Evolutionary conservation across 176 grass and related monocot species (phyloP), one percentile per base, ranked within the genome.

Genomic region (Eleusine indica): DNA sequence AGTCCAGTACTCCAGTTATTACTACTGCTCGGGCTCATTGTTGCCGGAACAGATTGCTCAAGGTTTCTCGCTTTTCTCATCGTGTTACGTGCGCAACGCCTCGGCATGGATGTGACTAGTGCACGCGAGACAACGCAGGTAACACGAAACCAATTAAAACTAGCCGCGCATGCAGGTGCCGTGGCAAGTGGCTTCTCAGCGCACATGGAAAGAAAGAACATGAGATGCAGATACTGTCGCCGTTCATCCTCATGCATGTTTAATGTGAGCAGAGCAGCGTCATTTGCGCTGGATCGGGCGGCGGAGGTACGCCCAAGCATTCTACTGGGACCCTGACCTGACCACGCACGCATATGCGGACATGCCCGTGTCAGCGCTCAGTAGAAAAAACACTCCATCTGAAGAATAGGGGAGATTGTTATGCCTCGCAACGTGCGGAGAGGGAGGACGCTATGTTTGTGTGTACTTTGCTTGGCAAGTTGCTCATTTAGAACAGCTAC

Each of bases 181-280:
- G 60, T 29, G 22, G 60, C 60, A 28, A 29, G 60, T 63, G 60
- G 60, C 12, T 63, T n/a, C 9, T 63, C 60, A 29, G 60, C 1
- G 60, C 60, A 63, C 60, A 29, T 63, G 60, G 60, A 63, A 28
- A 29, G 60, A 63, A 63, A 29, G 60, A 63, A 63, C 58, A 63
- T 13, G 60, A 63, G 60, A 63, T 13, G n/a, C n/a, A n/a, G 56
- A 22, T 22, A 22, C 56, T 60, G 56, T 60, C 6, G 56, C 56
- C 17, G 51, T 53, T 53, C 51, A 7, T 5, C 14, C 53, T 21
- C 53, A 46, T 8, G 57, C 57, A 9, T 10, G 21, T 9, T n/a
- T 9, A 3, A 58, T 58, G 17, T n/a, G 18, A 57, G 53, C 17
- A 14, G 48, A 1, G 48, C 9, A 17, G 49, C 56, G 53, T 57